Evolutionary conservation across 139 green algal genomes (phyloP), one percentile per base, ranked within the genome.

Genomic region (Chlorella sp.): DNA sequence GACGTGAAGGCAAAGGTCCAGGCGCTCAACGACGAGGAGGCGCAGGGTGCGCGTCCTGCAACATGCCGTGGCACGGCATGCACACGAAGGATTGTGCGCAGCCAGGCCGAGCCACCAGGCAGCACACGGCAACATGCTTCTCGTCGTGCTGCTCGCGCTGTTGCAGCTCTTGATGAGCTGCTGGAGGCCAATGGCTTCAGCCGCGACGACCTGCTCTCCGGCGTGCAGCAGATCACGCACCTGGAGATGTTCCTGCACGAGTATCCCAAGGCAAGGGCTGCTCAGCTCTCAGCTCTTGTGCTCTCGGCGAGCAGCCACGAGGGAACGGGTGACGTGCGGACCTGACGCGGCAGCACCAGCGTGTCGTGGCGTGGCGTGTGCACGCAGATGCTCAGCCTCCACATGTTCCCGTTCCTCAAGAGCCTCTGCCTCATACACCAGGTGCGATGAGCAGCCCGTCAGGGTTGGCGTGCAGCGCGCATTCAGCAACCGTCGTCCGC

Each of bases 181-280:
- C 69, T 89, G 30, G 85, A 89, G 29, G 78, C 82, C 2, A 89
- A 89, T 81, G 85, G 85, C 1, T 62, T 85, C 0, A 55, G 65
- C 5, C 10, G 61, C 30, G 77, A 82, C 6, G 49, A 83, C 5
- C 60, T 80, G 22, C 33, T 42, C 1, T 31, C 60, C 26, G 35
- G 30, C 42, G 69, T 61, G 5, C 69, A 78, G 30, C n/a, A 78
- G 68, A 35, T 87, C 69, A 78, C 73, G 14, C 70, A 81, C 36
- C 67, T 93, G 65, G 83, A 91, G 65, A 90, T 91, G 86, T 91
- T 93, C 67, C 71, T 91, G 67, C 76, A 83, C 31, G 78, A 88
- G n/a, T 88, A 87, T 32, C 80, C 80, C 0, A 77, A 78, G 74
- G 86, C 88, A 5, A 5, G 2, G 42, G 10, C 17, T 10, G 42